A percentile compares a stretch with the other conserved stretches of the same genome.
These are phyloP conservation scores for Liquidambar formosana DNA, from an alignment of 164 flowering plant genomes.

Conservation along the genomic window DNA sequence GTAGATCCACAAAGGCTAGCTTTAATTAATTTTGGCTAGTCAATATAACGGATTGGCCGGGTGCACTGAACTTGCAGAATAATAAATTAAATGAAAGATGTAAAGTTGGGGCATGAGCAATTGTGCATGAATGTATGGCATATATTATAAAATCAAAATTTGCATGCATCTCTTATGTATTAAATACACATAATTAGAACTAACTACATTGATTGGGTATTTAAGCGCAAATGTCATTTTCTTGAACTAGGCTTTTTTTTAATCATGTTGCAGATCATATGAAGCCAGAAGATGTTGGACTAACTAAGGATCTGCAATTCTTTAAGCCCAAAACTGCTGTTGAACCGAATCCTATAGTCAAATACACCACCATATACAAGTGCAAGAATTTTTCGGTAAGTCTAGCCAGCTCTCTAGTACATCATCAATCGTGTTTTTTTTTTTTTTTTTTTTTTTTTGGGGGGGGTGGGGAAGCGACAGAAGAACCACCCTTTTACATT, in stretches of 20 bases:
- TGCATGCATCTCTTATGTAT: not conserved
- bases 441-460: no score
- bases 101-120: no score
- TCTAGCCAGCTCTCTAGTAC: not conserved
- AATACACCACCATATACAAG: conserved; percentile 60
- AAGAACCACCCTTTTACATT: no score
- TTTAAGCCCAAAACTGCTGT: conserved; percentile 33
- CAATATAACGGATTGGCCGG: no score
- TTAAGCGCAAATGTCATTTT: not conserved
- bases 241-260: not conserved
- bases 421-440: no score
- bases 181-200: not conserved
- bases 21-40: no score
- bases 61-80: no score
- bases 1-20: no score
- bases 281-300: conserved; percentile 78
- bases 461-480: no score
- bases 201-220: no score
- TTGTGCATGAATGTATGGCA: not conserved
- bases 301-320: conserved; percentile 50
- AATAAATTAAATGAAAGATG: no score
- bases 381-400: conserved; percentile 77
- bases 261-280: conserved; percentile 48
- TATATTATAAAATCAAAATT: not conserved
- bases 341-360: conserved; percentile 45